Evolutionary conservation across 1,284 basidiomycete genomes (phyloP), one percentile per base, ranked within the genome.

Genomic region (Sparassis latifolia): DNA sequence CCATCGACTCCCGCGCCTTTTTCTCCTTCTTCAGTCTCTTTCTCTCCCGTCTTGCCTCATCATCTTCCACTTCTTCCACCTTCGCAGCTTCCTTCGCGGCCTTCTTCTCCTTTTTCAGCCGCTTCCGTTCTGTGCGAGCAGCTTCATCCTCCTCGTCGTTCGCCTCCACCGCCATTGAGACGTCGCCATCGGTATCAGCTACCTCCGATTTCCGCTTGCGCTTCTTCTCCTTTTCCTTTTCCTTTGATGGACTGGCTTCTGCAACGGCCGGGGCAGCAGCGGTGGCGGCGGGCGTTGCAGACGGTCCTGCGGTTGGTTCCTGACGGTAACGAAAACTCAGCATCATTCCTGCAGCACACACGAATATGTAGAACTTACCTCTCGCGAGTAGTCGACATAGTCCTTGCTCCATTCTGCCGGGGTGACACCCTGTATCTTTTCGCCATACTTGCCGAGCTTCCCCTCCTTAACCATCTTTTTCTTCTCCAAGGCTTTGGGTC

Each of bases 391-490:
- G 71, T 99, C 96, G 54, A 96, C 82, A 68, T 99, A 99, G 63
- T 90, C 90, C 61, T 84, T 82, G 64, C 80, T 89, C 97, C 97
- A 99, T 53, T 87, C 84, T 28, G 84, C 74, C 7, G 97, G 97
- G 1, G 97, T 99, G 49, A 88, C 82, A 45, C 89, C 91, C n/a
- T 89, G 85, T 53, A 92, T 83, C 63, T 89, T 86, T 69, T 97
- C 89, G 44, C 97, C 97, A 66, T 94, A 89, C 75, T 95, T 99
- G 66, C 96, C 91, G 49, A 99, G 85, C 71, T 95, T 92, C 50
- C 96, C 95, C 30, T 92, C 91, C 76, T 96, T 95, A 66, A 96
- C 82, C 82, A 95, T 79, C 69, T 97, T 97, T 78, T 99, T 99
- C 82, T 99, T 99, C 70, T 97, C 91, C 57, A 93, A 75, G 3